Evolutionary conservation across 768 basidiomycete genomes (phyloP).

Genomic region (Tricholoma hemisulphureum): DNA sequence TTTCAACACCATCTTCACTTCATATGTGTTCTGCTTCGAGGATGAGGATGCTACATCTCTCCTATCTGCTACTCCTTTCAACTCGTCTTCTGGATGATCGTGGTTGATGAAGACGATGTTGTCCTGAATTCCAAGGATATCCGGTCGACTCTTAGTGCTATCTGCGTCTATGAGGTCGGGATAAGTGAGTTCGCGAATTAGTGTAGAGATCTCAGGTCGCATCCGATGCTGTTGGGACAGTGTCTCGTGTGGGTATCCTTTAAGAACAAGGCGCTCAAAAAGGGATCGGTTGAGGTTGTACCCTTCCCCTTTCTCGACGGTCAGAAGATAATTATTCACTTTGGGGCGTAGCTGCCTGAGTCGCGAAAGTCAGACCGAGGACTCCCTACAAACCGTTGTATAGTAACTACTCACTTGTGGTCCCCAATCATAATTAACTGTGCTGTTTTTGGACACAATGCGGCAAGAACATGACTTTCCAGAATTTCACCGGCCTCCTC

Average conservation of each 20-base stretch:
- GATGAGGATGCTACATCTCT: constrained; percentile 45
- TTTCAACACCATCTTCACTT: constrained; percentile 63
- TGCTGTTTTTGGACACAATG: constrained; percentile 42
- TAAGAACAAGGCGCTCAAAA: constrained; percentile 65
- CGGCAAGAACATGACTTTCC: constrained; percentile 61
- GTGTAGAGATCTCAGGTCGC: constrained; percentile 68
- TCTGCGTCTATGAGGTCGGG: constrained; percentile 59
- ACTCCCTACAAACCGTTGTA: not conserved
- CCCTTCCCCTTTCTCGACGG: constrained; percentile 63
- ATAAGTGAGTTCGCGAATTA: constrained; percentile 64
- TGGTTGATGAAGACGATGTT: constrained; percentile 67
- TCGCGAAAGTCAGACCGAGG: not conserved
- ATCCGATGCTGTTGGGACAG: constrained; percentile 65
- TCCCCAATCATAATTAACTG: constrained; percentile 69
- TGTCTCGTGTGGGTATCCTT: constrained; percentile 59
- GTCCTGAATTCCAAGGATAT: constrained; percentile 52
- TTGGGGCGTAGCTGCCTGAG: constrained; percentile 70
- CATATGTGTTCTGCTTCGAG: constrained; percentile 62
- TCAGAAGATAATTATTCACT: constrained; percentile 62
- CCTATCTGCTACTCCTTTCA: constrained; percentile 38
- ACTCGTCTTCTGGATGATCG: constrained; percentile 50
- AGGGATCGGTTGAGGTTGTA: constrained; percentile 66
- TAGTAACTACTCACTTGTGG: constrained; percentile 49
- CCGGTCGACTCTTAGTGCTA: constrained; percentile 45
- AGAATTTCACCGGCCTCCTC: constrained; percentile 73